Evolutionary conservation across 1,139 yeast species (phyloP), one percentile per base, ranked within the genome.

Genomic region (Diutina sp.): DNA sequence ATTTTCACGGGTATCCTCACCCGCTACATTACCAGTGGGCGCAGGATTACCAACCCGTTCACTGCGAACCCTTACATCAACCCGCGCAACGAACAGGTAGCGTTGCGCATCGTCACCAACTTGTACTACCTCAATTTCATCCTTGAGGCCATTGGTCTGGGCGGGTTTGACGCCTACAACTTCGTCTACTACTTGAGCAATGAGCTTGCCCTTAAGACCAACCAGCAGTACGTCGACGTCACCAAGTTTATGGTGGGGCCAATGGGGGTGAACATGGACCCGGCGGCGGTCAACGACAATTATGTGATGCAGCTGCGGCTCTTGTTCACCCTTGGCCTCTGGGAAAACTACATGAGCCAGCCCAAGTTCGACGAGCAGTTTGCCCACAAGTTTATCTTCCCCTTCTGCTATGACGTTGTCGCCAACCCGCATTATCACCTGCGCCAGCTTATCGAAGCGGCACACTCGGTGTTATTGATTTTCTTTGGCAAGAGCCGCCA

Each of bases 101-200:
- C 53, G 28, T 38, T 50, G 9, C 32, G 32, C 55, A 69, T 81
- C 1, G 63, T 84, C 44, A 72, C 72, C 51, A 67, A 71, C 6
- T 69, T 86, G n/a, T 83, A 78, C 62, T 72, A 80, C 59, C 58
- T 82, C 56, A 78, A 84, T 59, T 84, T 80, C 62, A 73, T 85
- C 6, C 66, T 85, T 14, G 74, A 80, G 47, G 73, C 81, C 21
- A 76, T 86, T 18, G 93, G 95, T 0, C 78, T 80, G 48, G 86
- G 88, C 1, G 90, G 90, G 1, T 86, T 87, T 65, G 87, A 84
- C 56, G 76, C 82, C 25, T 86, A 82, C 65, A 84, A 84, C 62
- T 85, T 83, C 65, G 82, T 84, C n/a, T 80, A 81, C 61, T 73
- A 78, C 55, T 68, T 83, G 4, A 67, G 82, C 18, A 59, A 81